A percentile compares a stretch with the other conserved stretches of the same genome.
phyloP scores from a whole-genome alignment of 2,329 filamentous ascomycete species.

The Chaetomiaceae sp. region DNA sequence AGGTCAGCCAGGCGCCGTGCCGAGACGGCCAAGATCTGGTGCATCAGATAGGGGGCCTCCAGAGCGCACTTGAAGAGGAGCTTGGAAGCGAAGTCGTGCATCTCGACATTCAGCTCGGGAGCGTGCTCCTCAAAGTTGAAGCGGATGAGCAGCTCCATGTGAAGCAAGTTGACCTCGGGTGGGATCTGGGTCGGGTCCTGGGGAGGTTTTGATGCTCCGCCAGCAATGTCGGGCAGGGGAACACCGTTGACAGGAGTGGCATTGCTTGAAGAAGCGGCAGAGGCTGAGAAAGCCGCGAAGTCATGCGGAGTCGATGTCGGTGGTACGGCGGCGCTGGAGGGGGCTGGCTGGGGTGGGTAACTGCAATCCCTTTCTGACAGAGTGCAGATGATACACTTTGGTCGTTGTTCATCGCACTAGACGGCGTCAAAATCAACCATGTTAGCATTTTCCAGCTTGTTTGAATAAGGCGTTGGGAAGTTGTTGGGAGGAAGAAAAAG shows the following conservation, averaged over 20 bases:
- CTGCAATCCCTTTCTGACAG: conserved; percentile 28
- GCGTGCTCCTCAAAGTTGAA: conserved; percentile 24
- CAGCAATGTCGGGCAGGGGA: conserved; percentile 15
- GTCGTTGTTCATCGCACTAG: conserved; percentile 28
- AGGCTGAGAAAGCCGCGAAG: background rate
- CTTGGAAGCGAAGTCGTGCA: conserved; percentile 19
- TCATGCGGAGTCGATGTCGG: background rate
- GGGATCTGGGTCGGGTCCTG: background rate
- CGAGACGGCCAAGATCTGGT: conserved; percentile 35
- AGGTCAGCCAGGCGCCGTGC: conserved; percentile 34
- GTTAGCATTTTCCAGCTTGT: background rate
- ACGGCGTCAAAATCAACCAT: background rate
- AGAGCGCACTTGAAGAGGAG: conserved; percentile 20
- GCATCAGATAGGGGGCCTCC: conserved; percentile 35
- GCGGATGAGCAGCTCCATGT: conserved; percentile 30
- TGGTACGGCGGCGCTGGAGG: background rate
- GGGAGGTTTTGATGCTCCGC: background rate
- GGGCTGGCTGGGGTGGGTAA: conserved; percentile 16
- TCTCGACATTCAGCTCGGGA: conserved; percentile 20
- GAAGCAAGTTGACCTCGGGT: conserved; percentile 25
- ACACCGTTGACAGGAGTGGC: conserved; percentile 18
- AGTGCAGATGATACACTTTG: conserved; percentile 30
- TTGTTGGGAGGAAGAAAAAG: background rate
- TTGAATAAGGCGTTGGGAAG: background rate
- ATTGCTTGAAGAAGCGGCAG: background rate